Evolutionary conservation across 768 basidiomycete genomes (phyloP).

Genomic region (Pulveroboletus sp.): DNA sequence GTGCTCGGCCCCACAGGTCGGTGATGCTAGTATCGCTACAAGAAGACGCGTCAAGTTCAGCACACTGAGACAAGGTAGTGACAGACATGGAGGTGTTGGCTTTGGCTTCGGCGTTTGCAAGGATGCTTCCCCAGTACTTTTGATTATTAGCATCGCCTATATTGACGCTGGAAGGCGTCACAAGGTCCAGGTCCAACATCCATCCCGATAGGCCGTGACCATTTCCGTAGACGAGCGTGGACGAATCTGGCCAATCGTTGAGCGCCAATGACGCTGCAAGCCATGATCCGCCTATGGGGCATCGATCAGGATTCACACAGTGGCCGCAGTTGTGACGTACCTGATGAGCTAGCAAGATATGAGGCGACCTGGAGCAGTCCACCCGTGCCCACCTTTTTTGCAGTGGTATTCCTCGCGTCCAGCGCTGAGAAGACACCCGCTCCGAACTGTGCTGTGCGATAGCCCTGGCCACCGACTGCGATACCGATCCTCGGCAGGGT

Average conservation of each 20-base stretch:
- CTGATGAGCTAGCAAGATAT: conserved; percentile 65
- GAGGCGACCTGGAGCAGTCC: conserved; percentile 68
- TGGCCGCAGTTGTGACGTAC: conserved; percentile 30
- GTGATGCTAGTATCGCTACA: conserved; percentile 59
- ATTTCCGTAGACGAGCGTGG: conserved; percentile 59
- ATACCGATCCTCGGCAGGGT: conserved; percentile 53
- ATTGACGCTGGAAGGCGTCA: conserved; percentile 49
- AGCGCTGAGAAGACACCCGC: conserved; percentile 56
- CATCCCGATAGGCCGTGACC: conserved; percentile 45
- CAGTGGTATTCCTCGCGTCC: conserved; percentile 57
- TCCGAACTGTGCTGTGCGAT: conserved; percentile 62
- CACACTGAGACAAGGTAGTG: neutral
- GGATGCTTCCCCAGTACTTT: conserved; percentile 49
- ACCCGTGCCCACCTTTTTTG: conserved; percentile 57
- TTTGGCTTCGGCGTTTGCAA: conserved; percentile 54
- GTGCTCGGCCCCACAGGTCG: conserved; percentile 60
- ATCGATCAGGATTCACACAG: neutral
- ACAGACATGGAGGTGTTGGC: conserved; percentile 52
- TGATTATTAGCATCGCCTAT: conserved; percentile 46
- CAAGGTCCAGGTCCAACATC: conserved; percentile 53
- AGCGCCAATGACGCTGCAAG: conserved; percentile 57
- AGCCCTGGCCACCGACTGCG: conserved; percentile 68
- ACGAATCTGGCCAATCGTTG: conserved; percentile 58
- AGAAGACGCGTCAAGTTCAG: neutral
- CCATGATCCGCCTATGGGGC: conserved; percentile 58